A percentile compares a stretch with the other conserved stretches of the same genome.
These are phyloP conservation scores for Aphanocladium album DNA, from an alignment of 2,329 filamentous ascomycete genomes.

Conservation along the genomic window DNA sequence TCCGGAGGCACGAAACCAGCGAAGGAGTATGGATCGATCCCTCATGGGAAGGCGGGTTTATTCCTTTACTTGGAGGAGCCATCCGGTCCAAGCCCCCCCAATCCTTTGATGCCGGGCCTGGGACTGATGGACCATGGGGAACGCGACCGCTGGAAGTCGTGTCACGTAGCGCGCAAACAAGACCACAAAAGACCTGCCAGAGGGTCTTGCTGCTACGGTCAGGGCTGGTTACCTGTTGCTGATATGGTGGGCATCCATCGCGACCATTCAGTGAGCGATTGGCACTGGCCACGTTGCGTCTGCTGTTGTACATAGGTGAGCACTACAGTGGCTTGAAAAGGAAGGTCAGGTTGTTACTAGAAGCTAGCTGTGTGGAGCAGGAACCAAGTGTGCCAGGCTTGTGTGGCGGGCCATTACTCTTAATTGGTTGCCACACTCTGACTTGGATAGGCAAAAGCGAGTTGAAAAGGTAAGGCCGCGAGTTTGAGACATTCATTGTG, in stretches of 20 bases:
- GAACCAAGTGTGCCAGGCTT: not conserved
- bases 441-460: not conserved
- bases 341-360: not conserved
- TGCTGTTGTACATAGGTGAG: not conserved
- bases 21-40: not conserved
- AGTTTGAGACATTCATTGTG: conserved; percentile 5
- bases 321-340: not conserved
- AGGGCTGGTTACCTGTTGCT: not conserved
- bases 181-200: not conserved
- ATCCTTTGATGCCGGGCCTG: not conserved
- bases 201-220: not conserved
- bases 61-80: not conserved
- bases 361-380: not conserved
- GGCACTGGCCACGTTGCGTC: conserved; percentile 11
- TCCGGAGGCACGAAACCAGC: not conserved
- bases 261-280: not conserved
- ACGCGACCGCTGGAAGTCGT: not conserved
- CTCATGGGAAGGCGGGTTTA: not conserved
- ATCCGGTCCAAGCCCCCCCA: not conserved
- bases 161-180: conserved; percentile 11
- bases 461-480: not conserved
- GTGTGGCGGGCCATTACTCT: not conserved
- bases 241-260: not conserved
- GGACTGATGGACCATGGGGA: not conserved
- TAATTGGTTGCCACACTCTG: not conserved